These are phyloP conservation scores for Psophocarpus tetragonolobus DNA, from an alignment of 306 rosid species.

Conservation along the genomic window DNA sequence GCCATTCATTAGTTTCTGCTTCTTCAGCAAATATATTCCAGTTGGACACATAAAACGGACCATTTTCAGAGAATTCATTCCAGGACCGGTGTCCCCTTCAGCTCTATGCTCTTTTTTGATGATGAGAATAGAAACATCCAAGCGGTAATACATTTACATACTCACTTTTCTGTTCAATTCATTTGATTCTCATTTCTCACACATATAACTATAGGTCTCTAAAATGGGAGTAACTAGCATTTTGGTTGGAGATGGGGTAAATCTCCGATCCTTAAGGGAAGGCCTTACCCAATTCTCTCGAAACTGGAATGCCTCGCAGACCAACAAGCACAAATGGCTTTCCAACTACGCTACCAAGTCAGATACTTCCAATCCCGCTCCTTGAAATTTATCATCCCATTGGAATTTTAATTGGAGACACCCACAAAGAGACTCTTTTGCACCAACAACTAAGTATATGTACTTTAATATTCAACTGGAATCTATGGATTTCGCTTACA, in stretches of 20 bases:
- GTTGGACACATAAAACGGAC: constrained; percentile 82
- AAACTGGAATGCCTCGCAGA: constrained; percentile 57
- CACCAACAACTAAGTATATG: not conserved
- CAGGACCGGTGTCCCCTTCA: constrained; percentile 60
- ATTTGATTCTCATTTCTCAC: not conserved
- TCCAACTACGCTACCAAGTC: constrained; percentile 44
- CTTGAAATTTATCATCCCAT: constrained; percentile 33
- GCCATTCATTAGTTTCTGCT: not conserved
- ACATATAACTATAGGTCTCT: constrained; percentile 55
- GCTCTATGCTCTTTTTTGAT: constrained; percentile 81
- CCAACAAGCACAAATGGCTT: constrained; percentile 82
- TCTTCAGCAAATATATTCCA: constrained; percentile 81
- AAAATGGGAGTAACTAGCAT: constrained; percentile 92
- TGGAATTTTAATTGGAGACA: no score
- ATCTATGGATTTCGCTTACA: not conserved
- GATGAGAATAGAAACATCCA: constrained; percentile 81
- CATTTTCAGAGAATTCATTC: constrained; percentile 87
- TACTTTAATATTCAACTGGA: not conserved
- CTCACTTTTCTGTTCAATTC: not conserved
- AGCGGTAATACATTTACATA: constrained; percentile 47
- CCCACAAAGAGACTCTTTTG: no score
- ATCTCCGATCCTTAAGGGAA: constrained; percentile 67
- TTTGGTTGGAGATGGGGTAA: constrained; percentile 75
- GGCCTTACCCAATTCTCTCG: constrained; percentile 66
- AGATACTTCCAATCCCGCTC: constrained; percentile 39